These are phyloP conservation scores for Sinapis alba DNA, from an alignment of 441 rosid species.

Conservation along the genomic window DNA sequence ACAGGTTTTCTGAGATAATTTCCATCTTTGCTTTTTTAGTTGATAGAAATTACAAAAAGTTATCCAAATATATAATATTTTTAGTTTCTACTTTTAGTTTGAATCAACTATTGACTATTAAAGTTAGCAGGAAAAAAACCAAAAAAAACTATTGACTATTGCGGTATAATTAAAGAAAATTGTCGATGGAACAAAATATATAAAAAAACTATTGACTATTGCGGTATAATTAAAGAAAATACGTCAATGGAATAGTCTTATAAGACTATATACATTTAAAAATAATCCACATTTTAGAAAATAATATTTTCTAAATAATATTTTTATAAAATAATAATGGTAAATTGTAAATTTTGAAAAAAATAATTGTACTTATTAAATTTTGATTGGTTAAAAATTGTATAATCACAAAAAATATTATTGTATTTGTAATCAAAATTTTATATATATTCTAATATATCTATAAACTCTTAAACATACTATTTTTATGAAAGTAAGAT, in stretches of 20 bases:
- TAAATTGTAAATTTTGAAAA: too few species aligned
- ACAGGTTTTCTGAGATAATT: constrained; percentile 11
- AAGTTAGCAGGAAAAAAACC: too few species aligned
- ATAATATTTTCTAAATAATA: too few species aligned
- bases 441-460: too few species aligned
- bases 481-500: too few species aligned
- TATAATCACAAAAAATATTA: too few species aligned
- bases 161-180: background rate
- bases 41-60: background rate
- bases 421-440: too few species aligned
- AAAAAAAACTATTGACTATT: background rate
- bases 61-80: background rate
- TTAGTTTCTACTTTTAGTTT: too few species aligned
- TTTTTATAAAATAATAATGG: too few species aligned
- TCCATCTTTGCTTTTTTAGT: constrained; percentile 2
- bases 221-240: background rate
- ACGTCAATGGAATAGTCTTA: background rate
- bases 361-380: background rate
- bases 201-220: background rate
- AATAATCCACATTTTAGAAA: background rate
- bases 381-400: background rate
- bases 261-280: background rate
- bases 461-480: too few species aligned
- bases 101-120: background rate
- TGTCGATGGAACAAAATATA: background rate